Percentiles rank a stretch among this genome's conserved stretches.
Conservation (phyloP, 495 filamentous ascomycete genomes). For the Penicillium waksmanii region DNA sequence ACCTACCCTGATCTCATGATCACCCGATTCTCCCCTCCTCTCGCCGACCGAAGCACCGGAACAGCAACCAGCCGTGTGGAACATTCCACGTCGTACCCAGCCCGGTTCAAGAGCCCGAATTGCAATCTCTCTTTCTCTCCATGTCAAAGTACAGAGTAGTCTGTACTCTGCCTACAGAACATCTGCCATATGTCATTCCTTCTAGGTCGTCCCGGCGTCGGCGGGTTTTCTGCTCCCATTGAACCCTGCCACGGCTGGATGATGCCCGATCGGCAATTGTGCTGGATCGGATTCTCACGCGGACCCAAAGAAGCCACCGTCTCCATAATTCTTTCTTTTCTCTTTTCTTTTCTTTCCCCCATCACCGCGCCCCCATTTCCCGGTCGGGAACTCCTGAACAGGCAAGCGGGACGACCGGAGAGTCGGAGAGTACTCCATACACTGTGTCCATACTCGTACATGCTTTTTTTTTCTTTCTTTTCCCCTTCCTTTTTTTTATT, state of each 20-base stretch:
- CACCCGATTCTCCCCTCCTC: constrained; percentile 7
- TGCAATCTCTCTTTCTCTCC: neutral
- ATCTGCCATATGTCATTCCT: neutral
- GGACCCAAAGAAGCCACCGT: constrained; percentile 10
- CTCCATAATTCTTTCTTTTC: constrained; percentile 1
- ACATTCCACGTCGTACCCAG: constrained; percentile 13
- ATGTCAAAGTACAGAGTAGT: neutral
- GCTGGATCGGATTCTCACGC: constrained; percentile 13
- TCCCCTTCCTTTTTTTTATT: neutral
- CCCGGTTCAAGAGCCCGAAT: constrained; percentile 8
- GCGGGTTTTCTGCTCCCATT: constrained; percentile 1
- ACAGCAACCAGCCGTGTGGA: constrained; percentile 20
- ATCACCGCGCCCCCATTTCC: constrained; percentile 7
- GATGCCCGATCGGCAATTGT: constrained; percentile 31
- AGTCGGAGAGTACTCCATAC: constrained; percentile 23
- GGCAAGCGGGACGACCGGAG: constrained; percentile 23
- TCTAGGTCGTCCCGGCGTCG: constrained; percentile 5
- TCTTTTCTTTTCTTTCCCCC: neutral
- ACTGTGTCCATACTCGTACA: too few relatives aligned
- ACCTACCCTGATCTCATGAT: constrained; percentile 23
- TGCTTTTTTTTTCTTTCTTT: too few relatives aligned
- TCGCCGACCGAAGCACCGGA: constrained; percentile 14
- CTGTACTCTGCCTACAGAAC: neutral
- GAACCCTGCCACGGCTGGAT: neutral
- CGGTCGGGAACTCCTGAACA: constrained; percentile 31